phyloP scores from a whole-genome alignment of 2,329 filamentous ascomycete species.

The Xylaria multiplex region DNA sequence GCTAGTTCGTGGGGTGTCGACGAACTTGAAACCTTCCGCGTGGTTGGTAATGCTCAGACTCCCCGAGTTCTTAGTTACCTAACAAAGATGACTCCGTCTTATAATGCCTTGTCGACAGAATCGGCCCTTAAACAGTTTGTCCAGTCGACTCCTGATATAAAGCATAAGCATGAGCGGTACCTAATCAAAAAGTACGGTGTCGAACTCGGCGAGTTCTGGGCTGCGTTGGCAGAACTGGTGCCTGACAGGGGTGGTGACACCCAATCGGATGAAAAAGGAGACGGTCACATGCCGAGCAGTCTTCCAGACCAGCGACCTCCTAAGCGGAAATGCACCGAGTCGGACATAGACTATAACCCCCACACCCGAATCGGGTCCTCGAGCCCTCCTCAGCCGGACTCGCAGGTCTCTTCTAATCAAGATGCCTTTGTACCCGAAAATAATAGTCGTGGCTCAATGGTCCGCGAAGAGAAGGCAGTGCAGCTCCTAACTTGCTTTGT shows the following conservation, averaged over 20 bases:
- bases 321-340: neutral
- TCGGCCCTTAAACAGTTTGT: neutral
- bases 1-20: neutral
- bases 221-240: neutral
- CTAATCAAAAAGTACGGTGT: accelerated
- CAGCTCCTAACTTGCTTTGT: neutral
- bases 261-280: neutral
- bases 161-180: too few species aligned
- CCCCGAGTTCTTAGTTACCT: neutral
- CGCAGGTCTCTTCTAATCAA: neutral
- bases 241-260: neutral
- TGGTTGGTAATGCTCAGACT: neutral
- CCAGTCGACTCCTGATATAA: neutral
- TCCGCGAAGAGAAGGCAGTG: neutral
- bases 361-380: neutral
- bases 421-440: neutral
- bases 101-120: neutral
- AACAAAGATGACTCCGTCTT: neutral
- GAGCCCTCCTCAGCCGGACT: neutral
- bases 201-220: constrained; percentile 10
- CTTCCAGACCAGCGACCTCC: neutral
- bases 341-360: neutral
- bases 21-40: neutral
- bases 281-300: neutral
- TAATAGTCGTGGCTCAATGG: too few species aligned